Evolutionary conservation across 805 yeast genomes (phyloP), one percentile per base, ranked within the genome.

Genomic region (Sungouiella thailandica): DNA sequence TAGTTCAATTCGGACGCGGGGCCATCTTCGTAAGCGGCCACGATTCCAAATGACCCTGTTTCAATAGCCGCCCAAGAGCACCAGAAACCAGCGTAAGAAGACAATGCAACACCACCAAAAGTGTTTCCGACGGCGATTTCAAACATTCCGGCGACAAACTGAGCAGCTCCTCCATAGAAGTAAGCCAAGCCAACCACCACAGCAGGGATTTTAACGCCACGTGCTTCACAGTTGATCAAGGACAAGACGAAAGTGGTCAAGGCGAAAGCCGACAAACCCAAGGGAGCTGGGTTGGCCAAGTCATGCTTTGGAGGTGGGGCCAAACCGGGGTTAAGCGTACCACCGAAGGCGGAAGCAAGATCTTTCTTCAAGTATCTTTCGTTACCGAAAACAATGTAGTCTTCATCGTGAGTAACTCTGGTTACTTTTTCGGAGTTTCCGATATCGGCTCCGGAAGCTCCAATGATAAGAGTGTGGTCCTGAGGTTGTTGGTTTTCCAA

Each of bases 101-200:
- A 57, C 35, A 75, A 62, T 1, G 78, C 79, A 39, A 82, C 70
- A 46, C 80, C 84, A 59, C 86, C 86, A 61, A 80, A 82, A 15
- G 87, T 80, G 58, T 80, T 81, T 47, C 83, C 88, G 25, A 76
- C 67, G n/a, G 80, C 77, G 58, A 81, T 70, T 57, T 83, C 86
- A 73, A 83, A 76, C 68, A 82, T 68, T 36, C 88, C 89, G 5
- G 89, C 85, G 39, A 80, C 60, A 36, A 79, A 60, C 58, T 81
- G 88, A 37, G 82, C 72, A 15, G 76, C 65, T 24, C 89, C 90
- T 37, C 88, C 90, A 52, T 80, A 80, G 55, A 82, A 80, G 49
- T 76, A 65, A 13, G 84, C 83, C 42, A 73, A 62, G 28, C 84
- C 81, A 34, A 81, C 77, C 25, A 81, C 78, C 32, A 82, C 60